Percentiles rank a stretch among this genome's conserved stretches.
Evolutionary conservation across 306 rosid genomes (phyloP).

Genomic region (Acmispon strigosus): DNA sequence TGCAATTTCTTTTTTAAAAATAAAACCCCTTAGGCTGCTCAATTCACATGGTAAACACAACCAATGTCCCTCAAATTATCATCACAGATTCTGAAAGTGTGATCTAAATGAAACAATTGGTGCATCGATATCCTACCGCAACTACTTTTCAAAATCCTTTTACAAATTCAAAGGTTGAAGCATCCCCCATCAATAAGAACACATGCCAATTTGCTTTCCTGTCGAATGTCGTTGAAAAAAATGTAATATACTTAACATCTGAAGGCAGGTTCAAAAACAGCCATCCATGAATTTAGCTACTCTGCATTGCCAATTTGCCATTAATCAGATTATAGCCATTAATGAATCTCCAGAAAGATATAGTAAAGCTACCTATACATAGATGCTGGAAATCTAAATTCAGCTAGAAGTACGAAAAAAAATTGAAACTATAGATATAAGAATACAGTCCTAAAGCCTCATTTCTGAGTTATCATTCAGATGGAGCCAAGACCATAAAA

Average conservation of each 20-base stretch:
- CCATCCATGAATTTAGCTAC: not conserved
- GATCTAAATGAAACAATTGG: not conserved
- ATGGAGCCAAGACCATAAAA: not conserved
- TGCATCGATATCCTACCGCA: not conserved
- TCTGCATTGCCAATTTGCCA: not conserved
- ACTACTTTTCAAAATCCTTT: not conserved
- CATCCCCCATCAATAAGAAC: not conserved
- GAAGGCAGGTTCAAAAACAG: not conserved
- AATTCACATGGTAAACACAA: not conserved
- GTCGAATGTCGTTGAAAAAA: not conserved
- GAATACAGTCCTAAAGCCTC: not conserved
- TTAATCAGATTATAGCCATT: not conserved
- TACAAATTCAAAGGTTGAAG: not conserved
- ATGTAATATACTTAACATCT: not conserved
- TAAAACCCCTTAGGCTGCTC: too few species aligned
- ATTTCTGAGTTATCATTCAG: not conserved
- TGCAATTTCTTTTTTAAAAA: not conserved
- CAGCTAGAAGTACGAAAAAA: not conserved
- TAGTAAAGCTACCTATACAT: not conserved
- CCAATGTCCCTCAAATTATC: not conserved
- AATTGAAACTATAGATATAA: not conserved
- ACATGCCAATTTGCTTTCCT: constrained; percentile 7
- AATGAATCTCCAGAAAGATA: not conserved
- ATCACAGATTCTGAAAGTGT: not conserved
- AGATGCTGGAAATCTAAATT: not conserved